Conservation (phyloP, 257 asterid species). For the Solanum sejunctum region DNA sequence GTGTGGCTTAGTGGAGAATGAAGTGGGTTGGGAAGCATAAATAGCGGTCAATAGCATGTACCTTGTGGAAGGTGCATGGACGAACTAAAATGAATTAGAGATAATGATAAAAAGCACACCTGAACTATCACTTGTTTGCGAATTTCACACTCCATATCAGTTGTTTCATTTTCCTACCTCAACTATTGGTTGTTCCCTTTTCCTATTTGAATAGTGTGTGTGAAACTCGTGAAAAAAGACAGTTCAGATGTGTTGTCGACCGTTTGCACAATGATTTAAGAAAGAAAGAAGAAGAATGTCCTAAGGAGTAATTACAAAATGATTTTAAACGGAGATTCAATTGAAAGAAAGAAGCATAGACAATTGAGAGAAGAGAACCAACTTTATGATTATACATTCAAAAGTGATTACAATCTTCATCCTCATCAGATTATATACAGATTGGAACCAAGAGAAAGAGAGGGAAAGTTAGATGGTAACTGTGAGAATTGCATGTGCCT, state of each 20-base stretch:
- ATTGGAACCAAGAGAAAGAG: background rate
- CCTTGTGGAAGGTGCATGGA: background rate
- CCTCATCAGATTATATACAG: background rate
- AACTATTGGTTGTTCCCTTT: too few relatives aligned
- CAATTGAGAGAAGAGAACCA: background rate
- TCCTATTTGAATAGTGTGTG: too few relatives aligned
- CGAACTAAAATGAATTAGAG: background rate
- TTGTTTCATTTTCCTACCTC: too few relatives aligned
- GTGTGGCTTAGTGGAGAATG: background rate
- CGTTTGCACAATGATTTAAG: background rate
- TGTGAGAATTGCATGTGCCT: background rate
- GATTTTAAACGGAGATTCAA: background rate
- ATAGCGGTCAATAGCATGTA: background rate
- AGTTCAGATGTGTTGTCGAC: too few relatives aligned
- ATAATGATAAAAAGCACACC: too few relatives aligned
- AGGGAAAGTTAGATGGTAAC: background rate
- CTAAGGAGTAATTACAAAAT: background rate
- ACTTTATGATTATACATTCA: background rate
- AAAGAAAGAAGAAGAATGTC: background rate
- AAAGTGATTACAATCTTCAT: background rate
- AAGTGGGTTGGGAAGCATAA: background rate
- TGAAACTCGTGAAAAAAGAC: too few relatives aligned
- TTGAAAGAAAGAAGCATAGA: background rate
- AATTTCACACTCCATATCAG: too few relatives aligned
- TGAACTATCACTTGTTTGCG: too few relatives aligned